Conservation (phyloP, 2,329 filamentous ascomycete species). For the Colletotrichum liriopes region DNA sequence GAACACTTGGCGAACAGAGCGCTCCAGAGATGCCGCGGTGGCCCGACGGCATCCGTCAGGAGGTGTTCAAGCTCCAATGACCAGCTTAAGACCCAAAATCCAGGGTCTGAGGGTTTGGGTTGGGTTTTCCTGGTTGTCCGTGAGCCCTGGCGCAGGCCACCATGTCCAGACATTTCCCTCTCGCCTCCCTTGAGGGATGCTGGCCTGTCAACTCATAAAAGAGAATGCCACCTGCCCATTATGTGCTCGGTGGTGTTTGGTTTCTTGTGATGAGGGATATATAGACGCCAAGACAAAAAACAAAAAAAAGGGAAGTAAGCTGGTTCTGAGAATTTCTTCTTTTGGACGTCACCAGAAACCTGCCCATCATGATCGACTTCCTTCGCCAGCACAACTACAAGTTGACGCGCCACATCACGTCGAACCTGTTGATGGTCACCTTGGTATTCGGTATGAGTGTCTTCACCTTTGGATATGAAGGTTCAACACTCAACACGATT, state of each 20-base stretch:
- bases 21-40: constrained; percentile 18
- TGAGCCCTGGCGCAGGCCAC: constrained; percentile 16
- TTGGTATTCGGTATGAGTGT: constrained; percentile 45
- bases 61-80: constrained; percentile 21
- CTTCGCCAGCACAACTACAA: constrained; percentile 43
- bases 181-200: background rate
- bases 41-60: constrained; percentile 28
- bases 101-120: constrained; percentile 32
- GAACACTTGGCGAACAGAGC: constrained; percentile 32
- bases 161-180: background rate
- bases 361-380: constrained; percentile 38
- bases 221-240: constrained; percentile 19
- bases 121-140: constrained; percentile 24
- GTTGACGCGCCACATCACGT: constrained; percentile 43
- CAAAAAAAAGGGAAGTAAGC: constrained; percentile 19
- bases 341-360: constrained; percentile 37
- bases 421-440: constrained; percentile 43
- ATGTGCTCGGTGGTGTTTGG: background rate
- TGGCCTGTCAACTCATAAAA: constrained; percentile 29
- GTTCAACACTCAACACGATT: constrained; percentile 44
- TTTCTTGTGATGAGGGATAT: constrained; percentile 2
- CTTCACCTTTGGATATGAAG: constrained; percentile 46
- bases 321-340: constrained; percentile 31
- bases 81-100: background rate
- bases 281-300: constrained; percentile 26